phyloP scores from a whole-genome alignment of 768 basidiomycete species.

The Suillus discolor region DNA sequence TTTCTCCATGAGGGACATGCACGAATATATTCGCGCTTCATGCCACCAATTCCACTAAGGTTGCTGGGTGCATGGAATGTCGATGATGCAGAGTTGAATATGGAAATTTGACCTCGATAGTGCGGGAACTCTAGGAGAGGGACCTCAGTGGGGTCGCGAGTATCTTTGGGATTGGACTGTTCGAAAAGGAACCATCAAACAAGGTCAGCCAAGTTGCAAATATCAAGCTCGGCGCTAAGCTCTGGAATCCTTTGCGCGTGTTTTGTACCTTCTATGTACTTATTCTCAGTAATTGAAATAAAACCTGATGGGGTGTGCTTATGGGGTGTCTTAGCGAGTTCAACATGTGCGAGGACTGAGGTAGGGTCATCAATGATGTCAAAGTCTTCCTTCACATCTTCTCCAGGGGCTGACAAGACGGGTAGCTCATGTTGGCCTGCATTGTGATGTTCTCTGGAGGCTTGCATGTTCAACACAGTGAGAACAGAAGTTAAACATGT shows the following conservation, averaged over 20 bases:
- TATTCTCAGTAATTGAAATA: constrained; percentile 2
- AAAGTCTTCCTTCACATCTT: constrained; percentile 13
- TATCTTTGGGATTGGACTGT: constrained; percentile 20
- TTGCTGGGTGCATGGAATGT: constrained; percentile 33
- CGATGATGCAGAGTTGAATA: constrained; percentile 10
- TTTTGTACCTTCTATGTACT: constrained; percentile 11
- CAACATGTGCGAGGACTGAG: constrained; percentile 10
- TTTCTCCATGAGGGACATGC: constrained; percentile 30
- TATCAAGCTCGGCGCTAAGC: constrained; percentile 6
- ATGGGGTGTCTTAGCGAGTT: constrained; percentile 15
- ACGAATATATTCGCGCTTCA: constrained; percentile 31
- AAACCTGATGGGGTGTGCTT: neutral
- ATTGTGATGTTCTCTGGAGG: constrained; percentile 1
- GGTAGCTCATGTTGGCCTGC: neutral
- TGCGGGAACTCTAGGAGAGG: constrained; percentile 16
- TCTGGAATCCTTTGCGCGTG: constrained; percentile 18
- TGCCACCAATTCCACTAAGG: constrained; percentile 29
- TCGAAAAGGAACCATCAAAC: constrained; percentile 29
- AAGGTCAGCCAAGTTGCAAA: constrained; percentile 25
- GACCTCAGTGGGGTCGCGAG: constrained; percentile 12
- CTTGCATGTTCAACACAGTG: neutral
- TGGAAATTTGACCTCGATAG: constrained; percentile 5
- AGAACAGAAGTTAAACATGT: neutral
- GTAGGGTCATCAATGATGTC: constrained; percentile 7
- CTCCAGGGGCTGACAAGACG: neutral